Evolutionary conservation across 2,329 filamentous ascomycete genomes (phyloP).

Genomic region (Aspergillus ibericus): DNA sequence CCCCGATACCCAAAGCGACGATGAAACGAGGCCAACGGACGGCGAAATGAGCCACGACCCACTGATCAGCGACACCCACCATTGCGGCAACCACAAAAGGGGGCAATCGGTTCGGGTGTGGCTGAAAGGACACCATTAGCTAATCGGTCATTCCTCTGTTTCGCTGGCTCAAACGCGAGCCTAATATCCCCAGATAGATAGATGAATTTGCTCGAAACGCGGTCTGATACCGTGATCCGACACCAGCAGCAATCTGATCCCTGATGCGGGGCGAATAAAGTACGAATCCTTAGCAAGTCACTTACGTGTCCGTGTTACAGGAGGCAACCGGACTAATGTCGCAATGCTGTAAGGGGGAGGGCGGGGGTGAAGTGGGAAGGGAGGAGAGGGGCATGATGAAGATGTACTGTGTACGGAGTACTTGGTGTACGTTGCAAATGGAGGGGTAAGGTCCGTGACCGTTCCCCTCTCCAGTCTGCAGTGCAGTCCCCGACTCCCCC

Average conservation of each 20-base stretch:
- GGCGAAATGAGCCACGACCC: conserved; percentile 3
- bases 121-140: not conserved
- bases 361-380: not conserved
- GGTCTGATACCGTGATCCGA: not conserved
- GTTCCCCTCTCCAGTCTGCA: too few relatives aligned
- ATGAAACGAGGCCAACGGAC: conserved; percentile 1
- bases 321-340: not conserved
- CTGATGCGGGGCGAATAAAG: not conserved
- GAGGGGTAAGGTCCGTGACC: not conserved
- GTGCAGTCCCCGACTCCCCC: too few relatives aligned
- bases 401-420: too few relatives aligned
- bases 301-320: not conserved
- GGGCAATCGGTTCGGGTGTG: not conserved
- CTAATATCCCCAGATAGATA: too few relatives aligned
- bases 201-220: too few relatives aligned
- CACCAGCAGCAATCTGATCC: not conserved
- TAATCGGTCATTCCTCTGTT: not conserved
- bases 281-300: not conserved
- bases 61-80: conserved; percentile 13
- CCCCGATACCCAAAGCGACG: not conserved
- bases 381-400: not conserved
- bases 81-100: not conserved
- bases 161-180: not conserved
- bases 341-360: conserved; percentile 2
- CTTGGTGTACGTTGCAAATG: not conserved